Evolutionary conservation across 225 moss, liverwort and hornwort species (phyloP).

Genomic region (Antitrichia curtipendula): DNA sequence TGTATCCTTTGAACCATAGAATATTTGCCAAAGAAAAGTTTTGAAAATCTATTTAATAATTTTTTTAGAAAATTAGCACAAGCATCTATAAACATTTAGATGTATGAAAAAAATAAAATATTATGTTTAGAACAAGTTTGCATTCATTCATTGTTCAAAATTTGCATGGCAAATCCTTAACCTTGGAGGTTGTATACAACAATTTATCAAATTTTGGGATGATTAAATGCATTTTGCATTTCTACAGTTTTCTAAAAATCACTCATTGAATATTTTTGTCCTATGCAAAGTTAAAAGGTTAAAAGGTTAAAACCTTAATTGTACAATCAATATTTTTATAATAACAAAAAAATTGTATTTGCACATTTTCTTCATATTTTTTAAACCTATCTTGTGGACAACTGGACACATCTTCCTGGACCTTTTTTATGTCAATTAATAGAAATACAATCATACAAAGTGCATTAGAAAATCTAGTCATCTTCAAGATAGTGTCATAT

Average conservation of each 20-base stretch:
- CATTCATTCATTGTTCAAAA: no score
- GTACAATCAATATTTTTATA: neutral
- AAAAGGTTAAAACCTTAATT: neutral
- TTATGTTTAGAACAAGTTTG: no score
- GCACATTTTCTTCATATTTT: neutral
- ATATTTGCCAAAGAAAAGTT: no score
- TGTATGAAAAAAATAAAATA: no score
- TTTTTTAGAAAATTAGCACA: neutral
- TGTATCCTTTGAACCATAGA: neutral
- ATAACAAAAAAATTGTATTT: neutral
- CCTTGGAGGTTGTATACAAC: no score
- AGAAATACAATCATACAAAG: neutral
- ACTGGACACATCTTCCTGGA: neutral
- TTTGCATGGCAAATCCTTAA: no score
- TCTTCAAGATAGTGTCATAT: fast-evolving
- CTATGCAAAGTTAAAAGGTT: neutral
- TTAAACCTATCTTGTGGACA: neutral
- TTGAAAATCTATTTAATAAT: neutral
- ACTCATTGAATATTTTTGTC: neutral
- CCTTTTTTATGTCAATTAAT: neutral
- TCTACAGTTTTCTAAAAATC: neutral
- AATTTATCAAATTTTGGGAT: neutral
- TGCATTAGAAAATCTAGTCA: neutral
- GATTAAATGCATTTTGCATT: neutral
- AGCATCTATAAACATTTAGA: no score